Conservation (phyloP, 2,329 filamentous ascomycete species). For the Xylariales sp. region DNA sequence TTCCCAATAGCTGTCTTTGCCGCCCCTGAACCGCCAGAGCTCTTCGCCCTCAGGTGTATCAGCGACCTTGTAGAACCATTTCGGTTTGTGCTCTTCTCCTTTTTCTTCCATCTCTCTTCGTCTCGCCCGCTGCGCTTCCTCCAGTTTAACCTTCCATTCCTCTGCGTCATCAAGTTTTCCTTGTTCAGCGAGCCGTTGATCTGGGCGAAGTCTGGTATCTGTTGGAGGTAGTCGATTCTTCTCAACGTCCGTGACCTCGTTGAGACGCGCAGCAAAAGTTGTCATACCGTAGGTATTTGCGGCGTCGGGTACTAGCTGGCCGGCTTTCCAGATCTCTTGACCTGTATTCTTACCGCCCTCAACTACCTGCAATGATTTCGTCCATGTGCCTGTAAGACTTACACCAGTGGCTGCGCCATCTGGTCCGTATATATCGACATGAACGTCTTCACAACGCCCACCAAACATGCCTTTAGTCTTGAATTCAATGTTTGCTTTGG, state of each 20-base stretch:
- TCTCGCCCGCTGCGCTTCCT: conserved; percentile 84
- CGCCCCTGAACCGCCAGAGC: conserved; percentile 79
- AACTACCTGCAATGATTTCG: conserved; percentile 74
- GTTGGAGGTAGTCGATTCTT: conserved; percentile 79
- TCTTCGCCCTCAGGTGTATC: conserved; percentile 70
- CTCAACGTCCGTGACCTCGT: conserved; percentile 88
- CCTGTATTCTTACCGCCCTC: conserved; percentile 67
- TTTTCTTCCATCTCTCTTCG: conserved; percentile 79
- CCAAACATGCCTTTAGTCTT: conserved; percentile 98
- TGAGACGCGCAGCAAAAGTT: conserved; percentile 84
- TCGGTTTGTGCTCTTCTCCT: conserved; percentile 77
- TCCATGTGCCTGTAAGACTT: conserved; percentile 87
- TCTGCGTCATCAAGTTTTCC: conserved; percentile 88
- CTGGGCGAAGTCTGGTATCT: conserved; percentile 84
- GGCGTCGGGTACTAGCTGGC: conserved; percentile 81
- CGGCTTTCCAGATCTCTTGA: conserved; percentile 82
- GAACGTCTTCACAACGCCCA: conserved; percentile 89
- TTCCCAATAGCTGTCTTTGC: conserved; percentile 95
- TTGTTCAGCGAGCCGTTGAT: conserved; percentile 86
- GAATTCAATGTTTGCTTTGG: conserved; percentile 88
- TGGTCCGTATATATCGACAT: conserved; percentile 76
- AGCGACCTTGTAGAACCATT: conserved; percentile 85
- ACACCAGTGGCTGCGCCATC: conserved; percentile 74
- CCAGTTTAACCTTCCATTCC: conserved; percentile 81
- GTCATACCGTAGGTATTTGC: conserved; percentile 88